Evolutionary conservation across 2,329 filamentous ascomycete genomes (phyloP).

Genomic region (Trichophyton rubrum): DNA sequence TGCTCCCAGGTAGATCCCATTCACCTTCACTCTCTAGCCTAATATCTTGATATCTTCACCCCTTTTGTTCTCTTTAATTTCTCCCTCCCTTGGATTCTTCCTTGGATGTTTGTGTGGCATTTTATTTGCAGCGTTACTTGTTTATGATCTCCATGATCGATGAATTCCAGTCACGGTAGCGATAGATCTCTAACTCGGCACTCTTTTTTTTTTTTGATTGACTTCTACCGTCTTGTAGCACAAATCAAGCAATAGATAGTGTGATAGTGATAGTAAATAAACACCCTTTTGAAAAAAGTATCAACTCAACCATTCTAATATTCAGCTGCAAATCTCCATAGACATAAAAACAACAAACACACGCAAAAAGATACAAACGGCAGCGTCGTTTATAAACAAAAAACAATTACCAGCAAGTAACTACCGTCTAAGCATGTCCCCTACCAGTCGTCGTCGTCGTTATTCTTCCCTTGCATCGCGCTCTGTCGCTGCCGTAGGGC

Average conservation of each 20-base stretch:
- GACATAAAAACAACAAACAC: background rate
- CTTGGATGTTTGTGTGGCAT: background rate
- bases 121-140: background rate
- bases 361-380: background rate
- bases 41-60: background rate
- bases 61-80: background rate
- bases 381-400: background rate
- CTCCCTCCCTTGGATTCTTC: background rate
- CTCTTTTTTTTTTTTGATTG: background rate
- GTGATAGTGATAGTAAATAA: too few relatives aligned
- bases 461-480: constrained; percentile 57
- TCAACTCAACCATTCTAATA: background rate
- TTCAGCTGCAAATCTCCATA: background rate
- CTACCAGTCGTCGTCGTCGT: constrained; percentile 60
- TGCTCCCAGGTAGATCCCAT: background rate
- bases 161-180: too few relatives aligned
- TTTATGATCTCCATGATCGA: background rate
- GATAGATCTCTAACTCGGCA: background rate
- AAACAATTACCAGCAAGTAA: background rate
- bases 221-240: too few relatives aligned
- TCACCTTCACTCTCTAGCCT: background rate
- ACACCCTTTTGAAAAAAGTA: background rate
- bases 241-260: too few relatives aligned
- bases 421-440: too few relatives aligned
- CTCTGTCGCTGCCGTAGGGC: constrained; percentile 65